Percentiles rank a stretch among this genome's conserved stretches.
phyloP scores from a whole-genome alignment of 1,284 basidiomycete genomes.

The Sanghuangporus baumii region DNA sequence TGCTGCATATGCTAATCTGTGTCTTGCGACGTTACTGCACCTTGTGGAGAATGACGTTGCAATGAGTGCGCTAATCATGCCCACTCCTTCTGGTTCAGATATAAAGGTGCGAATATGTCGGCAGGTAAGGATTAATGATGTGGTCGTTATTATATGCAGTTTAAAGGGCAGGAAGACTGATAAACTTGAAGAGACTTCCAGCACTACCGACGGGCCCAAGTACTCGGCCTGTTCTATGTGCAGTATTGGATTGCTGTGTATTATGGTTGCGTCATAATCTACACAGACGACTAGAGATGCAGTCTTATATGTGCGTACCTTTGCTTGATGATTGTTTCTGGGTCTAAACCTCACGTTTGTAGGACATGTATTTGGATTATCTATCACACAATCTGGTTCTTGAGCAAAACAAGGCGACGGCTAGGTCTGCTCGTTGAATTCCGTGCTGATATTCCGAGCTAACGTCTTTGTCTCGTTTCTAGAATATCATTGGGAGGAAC shows the following conservation, averaged over 20 bases:
- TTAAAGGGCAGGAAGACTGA: not conserved
- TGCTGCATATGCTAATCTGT: slow-evolving; percentile 53
- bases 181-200: slow-evolving; percentile 40
- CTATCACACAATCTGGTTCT: slow-evolving; percentile 47
- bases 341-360: not conserved
- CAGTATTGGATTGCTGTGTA: slow-evolving; percentile 56
- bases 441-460: not conserved
- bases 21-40: slow-evolving; percentile 44
- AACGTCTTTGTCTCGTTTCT: not conserved
- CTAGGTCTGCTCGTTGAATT: slow-evolving; percentile 36
- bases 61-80: slow-evolving; percentile 37
- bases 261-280: slow-evolving; percentile 67
- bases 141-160: not conserved
- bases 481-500: slow-evolving; percentile 62
- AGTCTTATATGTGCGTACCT: slow-evolving; percentile 42
- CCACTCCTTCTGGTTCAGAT: slow-evolving; percentile 25
- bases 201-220: slow-evolving; percentile 36
- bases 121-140: slow-evolving; percentile 38
- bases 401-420: slow-evolving; percentile 42
- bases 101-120: slow-evolving; percentile 48
- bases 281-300: slow-evolving; percentile 51
- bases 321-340: not conserved
- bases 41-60: slow-evolving; percentile 44
- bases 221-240: slow-evolving; percentile 43
- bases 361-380: slow-evolving; percentile 52